Base-by-base conservation (phyloP, 768 basidiomycete species). In the Gymnopilus junonius region DNA sequence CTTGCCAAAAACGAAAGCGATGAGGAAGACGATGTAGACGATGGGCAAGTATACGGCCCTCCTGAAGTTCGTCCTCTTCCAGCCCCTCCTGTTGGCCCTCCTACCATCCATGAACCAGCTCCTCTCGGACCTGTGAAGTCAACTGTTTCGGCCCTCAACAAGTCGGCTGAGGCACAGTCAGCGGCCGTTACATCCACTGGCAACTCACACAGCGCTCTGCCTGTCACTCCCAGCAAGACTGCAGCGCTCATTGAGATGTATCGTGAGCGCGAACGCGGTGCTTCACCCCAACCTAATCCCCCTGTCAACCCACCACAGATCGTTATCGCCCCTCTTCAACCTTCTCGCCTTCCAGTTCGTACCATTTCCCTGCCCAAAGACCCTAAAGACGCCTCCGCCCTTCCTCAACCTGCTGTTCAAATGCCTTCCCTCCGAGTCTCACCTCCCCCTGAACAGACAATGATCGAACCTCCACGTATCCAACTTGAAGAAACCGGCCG, bases 231-330 rank as follows among this genome's bases (percentile, higher is more conserved):
- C 17, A 87, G 87, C 77, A 90, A 88, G 76, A 92, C 92, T 0
- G 87, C 90, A 3, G 85, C 88, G 1, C 80, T 94, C 55, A 94
- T 94, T 67, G 91, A 93, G 73, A 91, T 94, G 91, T 94, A 93
- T 68, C 86, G 91, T 55, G 89, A 94, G 76, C 78, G 77, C 25
- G 91, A 87, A 79, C 85, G 83, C 68, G 84, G 80, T 58, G 65
- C 73, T 3, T 73, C 76, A 15, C 70, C 76, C 15, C 66, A 69
- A 11, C 59, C 66, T 17, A 54, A 75, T 43, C 70, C 75, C 48
- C 68, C 48, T 48, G 58, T 55, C 50, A 55, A 57, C 32, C 55
- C 65, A 15, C 58, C 69, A 17, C 69, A 75, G 23, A 68, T 71
- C 45, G 65, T 71, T 58, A 69, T 73, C 61, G 67, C 75, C 8